Evolutionary conservation across 2,329 filamentous ascomycete species (phyloP).

Genomic region (Colletotrichum truncatum): DNA sequence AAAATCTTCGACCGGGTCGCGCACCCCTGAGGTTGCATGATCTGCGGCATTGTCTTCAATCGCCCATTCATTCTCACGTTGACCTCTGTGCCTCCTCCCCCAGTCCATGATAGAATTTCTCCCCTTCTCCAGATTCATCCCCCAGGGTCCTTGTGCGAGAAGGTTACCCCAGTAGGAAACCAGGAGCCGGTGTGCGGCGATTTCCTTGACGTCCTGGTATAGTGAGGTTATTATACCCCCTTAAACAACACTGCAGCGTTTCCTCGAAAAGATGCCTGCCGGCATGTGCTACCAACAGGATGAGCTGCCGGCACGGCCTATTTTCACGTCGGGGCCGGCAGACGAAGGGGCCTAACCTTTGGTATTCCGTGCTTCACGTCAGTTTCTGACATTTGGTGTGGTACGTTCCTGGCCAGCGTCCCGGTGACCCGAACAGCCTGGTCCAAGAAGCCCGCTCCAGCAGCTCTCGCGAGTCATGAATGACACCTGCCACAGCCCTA

Average conservation of each 20-base stretch:
- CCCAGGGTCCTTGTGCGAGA: background rate
- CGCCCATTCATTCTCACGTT: background rate
- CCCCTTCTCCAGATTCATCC: background rate
- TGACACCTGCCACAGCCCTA: constrained; percentile 11
- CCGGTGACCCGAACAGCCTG: background rate
- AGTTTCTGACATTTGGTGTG: too few relatives aligned
- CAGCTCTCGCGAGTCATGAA: constrained; percentile 16
- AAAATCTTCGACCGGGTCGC: background rate
- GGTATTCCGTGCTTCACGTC: too few relatives aligned
- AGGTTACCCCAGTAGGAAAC: background rate
- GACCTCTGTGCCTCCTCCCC: background rate
- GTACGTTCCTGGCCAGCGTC: too few relatives aligned
- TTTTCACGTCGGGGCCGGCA: too few relatives aligned
- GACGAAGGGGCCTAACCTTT: too few relatives aligned
- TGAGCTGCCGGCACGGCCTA: too few relatives aligned
- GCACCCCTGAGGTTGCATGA: background rate
- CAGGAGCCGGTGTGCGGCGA: background rate
- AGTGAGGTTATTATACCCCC: background rate
- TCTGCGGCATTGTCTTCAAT: constrained; percentile 2
- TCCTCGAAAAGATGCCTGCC: background rate
- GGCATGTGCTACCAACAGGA: background rate
- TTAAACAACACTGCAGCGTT: background rate
- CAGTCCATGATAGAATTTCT: background rate
- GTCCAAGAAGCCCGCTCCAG: background rate
- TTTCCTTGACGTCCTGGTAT: background rate